A percentile compares a stretch with the other conserved stretches of the same genome.
Conservation (phyloP, 331 rosid species). For the Saraca asoca region DNA sequence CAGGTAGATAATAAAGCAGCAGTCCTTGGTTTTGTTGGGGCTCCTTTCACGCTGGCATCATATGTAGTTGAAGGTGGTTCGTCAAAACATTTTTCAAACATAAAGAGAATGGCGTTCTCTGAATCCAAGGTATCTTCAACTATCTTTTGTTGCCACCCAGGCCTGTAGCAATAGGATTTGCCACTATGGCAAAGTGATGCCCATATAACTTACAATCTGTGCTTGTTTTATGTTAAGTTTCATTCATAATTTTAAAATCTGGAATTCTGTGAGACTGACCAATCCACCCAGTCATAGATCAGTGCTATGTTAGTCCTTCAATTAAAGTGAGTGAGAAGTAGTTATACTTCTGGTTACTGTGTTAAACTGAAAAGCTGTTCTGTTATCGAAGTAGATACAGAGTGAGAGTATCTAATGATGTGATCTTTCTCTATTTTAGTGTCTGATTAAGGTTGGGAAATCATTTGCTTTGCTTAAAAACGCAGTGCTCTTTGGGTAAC, state of each 20-base stretch:
- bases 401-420: too few species aligned
- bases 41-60: slow-evolving; percentile 94
- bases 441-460: neutral
- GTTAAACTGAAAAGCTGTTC: slow-evolving; percentile 10
- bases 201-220: neutral
- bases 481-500: neutral
- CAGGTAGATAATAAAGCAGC: slow-evolving; percentile 90
- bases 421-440: neutral
- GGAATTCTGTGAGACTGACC: neutral
- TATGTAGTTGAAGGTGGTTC: slow-evolving; percentile 99
- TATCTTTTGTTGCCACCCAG: slow-evolving; percentile 12
- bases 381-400: too few species aligned
- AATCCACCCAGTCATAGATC: neutral
- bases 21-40: slow-evolving; percentile 93
- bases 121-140: slow-evolving; percentile 39
- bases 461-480: slow-evolving; percentile 14
- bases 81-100: slow-evolving; percentile 87
- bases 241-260: slow-evolving; percentile 8
- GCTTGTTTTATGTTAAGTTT: slow-evolving; percentile 16
- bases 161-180: neutral
- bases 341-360: neutral
- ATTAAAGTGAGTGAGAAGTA: neutral
- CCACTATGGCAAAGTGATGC: neutral
- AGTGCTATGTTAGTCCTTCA: neutral
- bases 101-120: slow-evolving; percentile 93